Percentiles rank a stretch among this genome's conserved stretches.
phyloP scores from a whole-genome alignment of 2,329 filamentous ascomycete genomes.

The Aspergillus calidoustus region DNA sequence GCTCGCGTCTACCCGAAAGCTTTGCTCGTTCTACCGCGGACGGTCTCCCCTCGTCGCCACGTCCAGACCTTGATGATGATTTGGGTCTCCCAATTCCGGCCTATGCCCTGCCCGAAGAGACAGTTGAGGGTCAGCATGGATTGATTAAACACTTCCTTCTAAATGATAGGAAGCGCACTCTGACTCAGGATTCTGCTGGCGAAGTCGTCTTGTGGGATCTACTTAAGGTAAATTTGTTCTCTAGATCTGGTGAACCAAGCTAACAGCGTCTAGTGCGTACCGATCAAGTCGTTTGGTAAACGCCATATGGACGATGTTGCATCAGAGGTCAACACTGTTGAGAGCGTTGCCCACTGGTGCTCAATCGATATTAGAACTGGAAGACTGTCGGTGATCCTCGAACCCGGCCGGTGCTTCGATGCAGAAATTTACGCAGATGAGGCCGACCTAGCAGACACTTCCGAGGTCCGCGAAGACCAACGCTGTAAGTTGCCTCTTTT shows the following conservation, averaged over 20 bases:
- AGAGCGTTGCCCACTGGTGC: conserved; percentile 95
- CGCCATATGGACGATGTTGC: conserved; percentile 91
- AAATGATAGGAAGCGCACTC: conserved; percentile 84
- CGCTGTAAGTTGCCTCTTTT: conserved; percentile 66
- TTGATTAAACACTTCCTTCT: conserved; percentile 90
- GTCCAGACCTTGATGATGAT: conserved; percentile 57
- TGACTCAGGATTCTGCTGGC: conserved; percentile 92
- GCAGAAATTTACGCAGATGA: conserved; percentile 97
- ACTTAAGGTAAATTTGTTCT: conserved; percentile 68
- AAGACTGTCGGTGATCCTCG: conserved; percentile 84
- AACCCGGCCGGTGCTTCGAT: conserved; percentile 96
- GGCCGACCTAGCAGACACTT: conserved; percentile 70
- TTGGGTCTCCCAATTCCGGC: conserved; percentile 63
- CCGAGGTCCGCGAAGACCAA: conserved; percentile 89
- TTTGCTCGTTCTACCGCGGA: conserved; percentile 56
- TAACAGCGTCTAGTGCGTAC: conserved; percentile 67
- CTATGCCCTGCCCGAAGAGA: conserved; percentile 72
- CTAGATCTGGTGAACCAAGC: not conserved
- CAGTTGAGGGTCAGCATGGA: conserved; percentile 93
- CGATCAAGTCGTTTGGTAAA: conserved; percentile 91
- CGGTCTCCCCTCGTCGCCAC: conserved; percentile 60
- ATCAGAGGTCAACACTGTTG: conserved; percentile 80
- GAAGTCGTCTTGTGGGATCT: conserved; percentile 96
- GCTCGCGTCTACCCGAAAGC: conserved; percentile 59
- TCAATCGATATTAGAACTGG: conserved; percentile 92